phyloP scores from a whole-genome alignment of 192 early-diverging fungal genomes.

The Backusella macrospora region DNA sequence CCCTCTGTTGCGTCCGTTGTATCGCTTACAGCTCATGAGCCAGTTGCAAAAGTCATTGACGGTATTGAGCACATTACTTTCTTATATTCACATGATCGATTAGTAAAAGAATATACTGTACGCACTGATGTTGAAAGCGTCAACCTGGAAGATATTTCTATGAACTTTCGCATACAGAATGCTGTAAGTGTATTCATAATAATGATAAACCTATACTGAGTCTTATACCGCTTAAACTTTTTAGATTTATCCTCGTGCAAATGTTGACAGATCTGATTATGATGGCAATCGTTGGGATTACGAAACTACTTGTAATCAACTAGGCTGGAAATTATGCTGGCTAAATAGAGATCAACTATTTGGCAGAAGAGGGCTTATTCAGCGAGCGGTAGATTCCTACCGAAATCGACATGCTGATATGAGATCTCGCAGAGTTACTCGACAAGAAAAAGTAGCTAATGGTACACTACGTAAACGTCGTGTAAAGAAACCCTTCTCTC shows the following conservation, averaged over 20 bases:
- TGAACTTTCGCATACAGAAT: conserved; percentile 25
- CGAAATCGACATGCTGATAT: conserved; percentile 63
- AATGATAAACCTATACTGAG: background rate
- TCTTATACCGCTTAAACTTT: background rate
- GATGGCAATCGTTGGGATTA: conserved; percentile 81
- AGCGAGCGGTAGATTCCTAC: conserved; percentile 78
- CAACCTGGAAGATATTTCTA: conserved; percentile 16
- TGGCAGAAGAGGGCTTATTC: conserved; percentile 71
- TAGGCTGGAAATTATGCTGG: conserved; percentile 75
- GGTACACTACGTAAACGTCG: conserved; percentile 52
- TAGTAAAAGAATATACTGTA: conserved; percentile 36
- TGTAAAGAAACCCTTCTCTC: conserved; percentile 15
- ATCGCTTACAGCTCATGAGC: conserved; percentile 37
- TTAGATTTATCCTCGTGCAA: conserved; percentile 74
- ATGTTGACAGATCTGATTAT: conserved; percentile 49
- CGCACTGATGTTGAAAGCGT: conserved; percentile 36
- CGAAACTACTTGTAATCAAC: conserved; percentile 70
- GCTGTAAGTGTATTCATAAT: conserved; percentile 28
- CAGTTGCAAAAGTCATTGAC: conserved; percentile 22
- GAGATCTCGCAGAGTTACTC: conserved; percentile 65
- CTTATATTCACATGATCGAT: conserved; percentile 37
- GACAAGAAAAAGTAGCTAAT: conserved; percentile 68
- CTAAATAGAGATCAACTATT: conserved; percentile 64
- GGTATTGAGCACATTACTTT: conserved; percentile 40
- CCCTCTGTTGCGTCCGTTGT: conserved; percentile 37